Evolutionary conservation across 1,284 basidiomycete genomes (phyloP).

Genomic region (Tylopilus sp.): DNA sequence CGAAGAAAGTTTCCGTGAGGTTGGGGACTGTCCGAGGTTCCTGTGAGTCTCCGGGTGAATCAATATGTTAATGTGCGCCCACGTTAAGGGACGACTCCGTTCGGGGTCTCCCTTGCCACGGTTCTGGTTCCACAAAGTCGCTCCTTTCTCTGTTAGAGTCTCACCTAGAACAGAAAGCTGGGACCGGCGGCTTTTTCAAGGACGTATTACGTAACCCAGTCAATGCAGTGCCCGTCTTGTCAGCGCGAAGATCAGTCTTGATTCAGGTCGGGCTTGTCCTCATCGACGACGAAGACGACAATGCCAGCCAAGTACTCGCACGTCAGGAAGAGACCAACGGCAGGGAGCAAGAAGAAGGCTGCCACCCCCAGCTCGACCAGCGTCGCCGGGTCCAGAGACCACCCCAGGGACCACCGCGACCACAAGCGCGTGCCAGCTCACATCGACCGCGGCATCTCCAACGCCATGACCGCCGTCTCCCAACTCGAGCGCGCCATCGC

Average conservation of each 20-base stretch:
- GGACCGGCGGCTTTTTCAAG: too few species aligned
- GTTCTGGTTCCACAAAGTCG: constrained; percentile 6
- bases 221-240: constrained; percentile 13
- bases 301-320: constrained; percentile 72
- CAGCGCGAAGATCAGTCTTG: constrained; percentile 10
- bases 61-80: neutral
- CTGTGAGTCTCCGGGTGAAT: constrained; percentile 12
- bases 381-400: constrained; percentile 16
- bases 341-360: constrained; percentile 41
- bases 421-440: constrained; percentile 43
- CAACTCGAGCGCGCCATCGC: constrained; percentile 63
- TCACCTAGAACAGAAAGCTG: too few species aligned
- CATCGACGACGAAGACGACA: neutral
- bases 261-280: neutral
- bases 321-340: constrained; percentile 56
- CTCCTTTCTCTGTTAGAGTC: constrained; percentile 18
- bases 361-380: constrained; percentile 19
- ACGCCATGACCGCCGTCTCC: constrained; percentile 52
- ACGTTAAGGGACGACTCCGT: constrained; percentile 1
- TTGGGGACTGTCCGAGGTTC: neutral
- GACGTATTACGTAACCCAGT: constrained; percentile 26
- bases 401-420: constrained; percentile 32
- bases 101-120: neutral
- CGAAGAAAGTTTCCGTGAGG: constrained; percentile 1
- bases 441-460: constrained; percentile 49